Base-by-base conservation (phyloP, 495 filamentous ascomycete genomes). In the Penicillium macrosclerotiorum region DNA sequence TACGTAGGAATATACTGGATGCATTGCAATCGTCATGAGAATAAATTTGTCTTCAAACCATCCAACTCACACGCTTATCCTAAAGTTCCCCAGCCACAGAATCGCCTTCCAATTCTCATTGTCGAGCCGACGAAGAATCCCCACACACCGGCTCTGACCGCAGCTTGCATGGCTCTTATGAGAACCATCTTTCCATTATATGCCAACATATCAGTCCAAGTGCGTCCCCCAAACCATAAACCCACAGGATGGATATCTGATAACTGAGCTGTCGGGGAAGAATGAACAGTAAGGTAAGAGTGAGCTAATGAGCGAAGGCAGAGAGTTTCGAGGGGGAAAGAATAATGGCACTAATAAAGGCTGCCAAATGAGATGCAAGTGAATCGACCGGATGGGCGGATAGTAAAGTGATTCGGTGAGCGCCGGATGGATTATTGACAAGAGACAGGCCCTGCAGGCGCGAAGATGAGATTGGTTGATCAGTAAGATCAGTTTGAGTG, bases 391-490 rank as follows among this genome's bases (percentile, higher is more conserved):
- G 67, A 34, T 73, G 64, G 4, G 68, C 62, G n/a, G 73, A 74
- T n/a, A 79, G 72, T 3, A 73, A 64, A 1, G 76, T 79, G 3
- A 78, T 64, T 38, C 76, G 65, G 45, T 77, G 67, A 13, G 61
- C 43, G 6, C 43, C 44, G 24, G 54, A 33, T 22, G 39, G 33
- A 8, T 41, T 29, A 27, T 27, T 42, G n/a, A 34, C 42, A 2
- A 36, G 14, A 24, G 47, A 19, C 24, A 34, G 52, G 37, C 49
- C 41, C 31, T 54, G 8, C 30, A 42, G 49, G 43, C 25, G 59
- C n/a, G n/a, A n/a, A 58, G 45, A 55, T 11, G 42, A 24, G 8
- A 37, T 37, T n/a, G 33, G 27, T 12, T 32, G 22, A 18, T 23
- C 26, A 8, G 7, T 27, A 16, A 36, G 3, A 8, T 43, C 37